Conservation (phyloP, 139 green algal genomes). For the Tetraselmis striata region DNA sequence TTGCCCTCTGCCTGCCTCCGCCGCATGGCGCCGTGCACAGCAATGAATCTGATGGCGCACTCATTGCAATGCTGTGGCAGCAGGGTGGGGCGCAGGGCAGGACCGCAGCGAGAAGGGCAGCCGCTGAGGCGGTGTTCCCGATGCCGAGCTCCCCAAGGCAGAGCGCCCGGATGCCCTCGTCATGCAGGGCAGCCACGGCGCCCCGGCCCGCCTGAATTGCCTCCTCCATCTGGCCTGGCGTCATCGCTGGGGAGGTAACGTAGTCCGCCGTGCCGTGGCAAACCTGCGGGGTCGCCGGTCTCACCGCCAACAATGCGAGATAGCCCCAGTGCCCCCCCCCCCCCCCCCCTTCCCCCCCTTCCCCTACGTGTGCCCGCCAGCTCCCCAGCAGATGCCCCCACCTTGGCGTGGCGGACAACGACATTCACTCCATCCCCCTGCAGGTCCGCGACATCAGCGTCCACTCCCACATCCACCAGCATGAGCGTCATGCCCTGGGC, state of each 20-base stretch:
- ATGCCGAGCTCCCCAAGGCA: slow-evolving; percentile 39
- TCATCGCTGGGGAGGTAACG: slow-evolving; percentile 38
- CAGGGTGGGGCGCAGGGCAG: no score
- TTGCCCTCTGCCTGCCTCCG: slow-evolving; percentile 31
- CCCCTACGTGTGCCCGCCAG: slow-evolving; percentile 10
- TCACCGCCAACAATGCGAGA: no score
- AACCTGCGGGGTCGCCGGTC: not conserved
- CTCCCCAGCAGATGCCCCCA: not conserved
- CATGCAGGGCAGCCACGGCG: slow-evolving; percentile 3
- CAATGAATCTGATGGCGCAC: no score
- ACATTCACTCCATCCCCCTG: not conserved
- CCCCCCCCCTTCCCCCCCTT: slow-evolving; percentile 9
- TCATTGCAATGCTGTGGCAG: no score
- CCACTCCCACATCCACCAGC: slow-evolving; percentile 35
- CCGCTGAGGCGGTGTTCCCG: slow-evolving; percentile 44
- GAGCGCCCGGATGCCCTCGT: not conserved
- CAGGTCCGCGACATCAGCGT: slow-evolving; percentile 13
- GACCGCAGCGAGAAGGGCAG: slow-evolving; percentile 32
- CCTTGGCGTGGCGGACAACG: not conserved
- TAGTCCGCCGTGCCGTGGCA: no score
- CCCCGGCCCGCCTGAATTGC: not conserved
- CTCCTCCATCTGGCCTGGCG: slow-evolving; percentile 8
- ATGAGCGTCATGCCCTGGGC: slow-evolving; percentile 12
- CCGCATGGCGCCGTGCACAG: slow-evolving; percentile 11
- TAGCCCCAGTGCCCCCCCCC: not conserved